phyloP scores from a whole-genome alignment of 306 rosid species.

The Medicago truncatula region MtrunA17r5.0-ANR NC_053042.1:34790501-34791000 shows the following conservation, averaged over 20 bases:
- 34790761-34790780: slow-evolving; percentile 60
- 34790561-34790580: not conserved
- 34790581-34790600: not conserved
- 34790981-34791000: not conserved
- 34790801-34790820: slow-evolving; percentile 16
- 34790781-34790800: slow-evolving; percentile 21
- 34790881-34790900: no score
- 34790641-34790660: slow-evolving; percentile 25
- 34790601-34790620: slow-evolving; percentile 2
- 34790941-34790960: not conserved
- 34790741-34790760: slow-evolving; percentile 57
- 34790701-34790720: slow-evolving; percentile 49
- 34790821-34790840: not conserved
- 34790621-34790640: not conserved
- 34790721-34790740: slow-evolving; percentile 59
- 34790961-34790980: not conserved
- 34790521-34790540: not conserved
- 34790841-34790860: not conserved
- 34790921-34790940: no score
- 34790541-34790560: not conserved
- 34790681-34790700: slow-evolving; percentile 57
- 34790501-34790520: not conserved
- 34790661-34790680: slow-evolving; percentile 62
- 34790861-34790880: not conserved
- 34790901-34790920: no score